These are phyloP conservation scores for Protomyces gravidus DNA, from an alignment of 1,139 yeast genomes.

Conservation along the genomic window DNA sequence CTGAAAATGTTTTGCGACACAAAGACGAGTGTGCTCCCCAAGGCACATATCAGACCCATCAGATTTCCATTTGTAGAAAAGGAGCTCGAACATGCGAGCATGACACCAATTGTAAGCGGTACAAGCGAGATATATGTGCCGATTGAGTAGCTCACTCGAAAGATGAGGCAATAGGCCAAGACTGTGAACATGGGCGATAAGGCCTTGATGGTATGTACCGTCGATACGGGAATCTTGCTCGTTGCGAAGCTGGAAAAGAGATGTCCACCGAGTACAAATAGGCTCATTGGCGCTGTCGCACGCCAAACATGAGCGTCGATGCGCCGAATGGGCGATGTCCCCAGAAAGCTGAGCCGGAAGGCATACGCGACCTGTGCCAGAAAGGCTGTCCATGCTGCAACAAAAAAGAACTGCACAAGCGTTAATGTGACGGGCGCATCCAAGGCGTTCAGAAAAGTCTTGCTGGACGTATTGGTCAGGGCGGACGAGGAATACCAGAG, in stretches of 20 bases:
- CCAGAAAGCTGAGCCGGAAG: conserved; percentile 42
- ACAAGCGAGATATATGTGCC: conserved; percentile 70
- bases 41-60: conserved; percentile 68
- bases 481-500: conserved; percentile 82
- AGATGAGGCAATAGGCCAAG: conserved; percentile 62
- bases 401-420: conserved; percentile 73
- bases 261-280: conserved; percentile 87
- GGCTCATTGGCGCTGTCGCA: conserved; percentile 80
- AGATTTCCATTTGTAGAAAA: conserved; percentile 48
- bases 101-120: conserved; percentile 77
- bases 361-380: conserved; percentile 37
- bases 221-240: conserved; percentile 76
- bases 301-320: conserved; percentile 46
- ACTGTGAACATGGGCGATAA: conserved; percentile 85
- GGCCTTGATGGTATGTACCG: conserved; percentile 89
- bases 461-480: conserved; percentile 73
- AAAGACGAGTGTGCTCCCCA: conserved; percentile 75
- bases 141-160: conserved; percentile 53
- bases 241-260: conserved; percentile 86
- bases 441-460: conserved; percentile 63
- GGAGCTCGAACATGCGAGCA: conserved; percentile 61
- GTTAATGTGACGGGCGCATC: conserved; percentile 80
- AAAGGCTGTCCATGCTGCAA: conserved; percentile 46
- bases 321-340: conserved; percentile 46
- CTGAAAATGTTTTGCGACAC: conserved; percentile 91